Evolutionary conservation across 1,139 yeast species (phyloP).

Genomic region (Sugiyamaella grinbergsii): DNA sequence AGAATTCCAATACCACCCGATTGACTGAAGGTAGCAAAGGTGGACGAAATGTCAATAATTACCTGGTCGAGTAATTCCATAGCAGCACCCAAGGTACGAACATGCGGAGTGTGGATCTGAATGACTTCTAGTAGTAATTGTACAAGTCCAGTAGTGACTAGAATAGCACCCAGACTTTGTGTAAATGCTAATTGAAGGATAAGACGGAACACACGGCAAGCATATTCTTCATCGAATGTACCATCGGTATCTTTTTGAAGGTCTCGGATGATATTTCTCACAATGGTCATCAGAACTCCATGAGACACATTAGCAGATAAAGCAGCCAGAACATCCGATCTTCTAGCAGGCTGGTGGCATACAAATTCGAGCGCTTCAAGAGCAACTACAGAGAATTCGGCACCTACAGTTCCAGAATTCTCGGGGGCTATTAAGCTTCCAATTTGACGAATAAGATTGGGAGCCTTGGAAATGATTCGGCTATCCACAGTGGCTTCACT

Average conservation of each 20-base stretch:
- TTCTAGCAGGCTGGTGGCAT: slow-evolving; percentile 68
- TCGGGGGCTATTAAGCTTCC: slow-evolving; percentile 70
- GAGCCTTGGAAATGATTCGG: slow-evolving; percentile 71
- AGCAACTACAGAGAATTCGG: slow-evolving; percentile 59
- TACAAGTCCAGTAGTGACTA: slow-evolving; percentile 71
- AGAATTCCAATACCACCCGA: slow-evolving; percentile 65
- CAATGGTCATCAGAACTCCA: slow-evolving; percentile 73
- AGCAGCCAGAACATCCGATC: slow-evolving; percentile 76
- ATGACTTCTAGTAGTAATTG: slow-evolving; percentile 67
- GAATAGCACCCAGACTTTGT: slow-evolving; percentile 42
- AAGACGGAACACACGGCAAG: slow-evolving; percentile 36
- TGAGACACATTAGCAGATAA: slow-evolving; percentile 89
- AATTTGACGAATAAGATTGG: slow-evolving; percentile 68
- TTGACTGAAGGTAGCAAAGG: slow-evolving; percentile 62
- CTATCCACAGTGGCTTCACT: slow-evolving; percentile 56
- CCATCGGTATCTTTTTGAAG: slow-evolving; percentile 44
- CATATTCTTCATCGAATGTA: slow-evolving; percentile 37
- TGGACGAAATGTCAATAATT: slow-evolving; percentile 51
- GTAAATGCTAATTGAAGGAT: slow-evolving; percentile 35
- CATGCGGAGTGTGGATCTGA: slow-evolving; percentile 51
- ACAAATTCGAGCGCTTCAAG: slow-evolving; percentile 71
- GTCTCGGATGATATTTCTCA: slow-evolving; percentile 61
- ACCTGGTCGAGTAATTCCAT: slow-evolving; percentile 62
- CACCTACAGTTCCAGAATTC: slow-evolving; percentile 48
- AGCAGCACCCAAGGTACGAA: slow-evolving; percentile 66